A percentile compares a stretch with the other conserved stretches of the same genome.
phyloP scores from a whole-genome alignment of 108 stramenopile genomes.

The Nitzschia putrida region DNA sequence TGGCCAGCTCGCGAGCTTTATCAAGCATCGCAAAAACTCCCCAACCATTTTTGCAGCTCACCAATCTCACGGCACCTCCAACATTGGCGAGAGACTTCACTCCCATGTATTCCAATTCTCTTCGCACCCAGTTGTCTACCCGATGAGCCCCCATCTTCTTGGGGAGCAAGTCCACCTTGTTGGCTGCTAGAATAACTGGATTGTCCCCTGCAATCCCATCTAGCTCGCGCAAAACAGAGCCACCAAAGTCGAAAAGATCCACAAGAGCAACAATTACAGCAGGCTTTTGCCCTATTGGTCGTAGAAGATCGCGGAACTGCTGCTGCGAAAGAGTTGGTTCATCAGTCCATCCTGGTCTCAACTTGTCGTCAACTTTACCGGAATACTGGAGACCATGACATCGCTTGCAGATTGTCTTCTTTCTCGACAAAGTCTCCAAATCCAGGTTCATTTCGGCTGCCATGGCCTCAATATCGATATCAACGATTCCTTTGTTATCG shows the following conservation, averaged over 20 bases:
- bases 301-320: constrained; percentile 72
- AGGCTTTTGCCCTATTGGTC: constrained; percentile 66
- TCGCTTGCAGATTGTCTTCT: constrained; percentile 84
- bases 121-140: constrained; percentile 87
- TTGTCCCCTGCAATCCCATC: constrained; percentile 90
- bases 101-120: constrained; percentile 83
- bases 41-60: constrained; percentile 86
- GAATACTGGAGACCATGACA: constrained; percentile 84
- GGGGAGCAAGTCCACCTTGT: constrained; percentile 87
- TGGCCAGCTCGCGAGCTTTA: constrained; percentile 70
- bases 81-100: constrained; percentile 83
- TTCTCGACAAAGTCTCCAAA: constrained; percentile 58
- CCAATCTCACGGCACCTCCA: constrained; percentile 80
- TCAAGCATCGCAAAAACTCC: constrained; percentile 75
- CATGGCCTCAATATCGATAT: constrained; percentile 66
- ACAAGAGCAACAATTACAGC: constrained; percentile 84
- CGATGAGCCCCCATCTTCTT: constrained; percentile 77
- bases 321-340: constrained; percentile 83
- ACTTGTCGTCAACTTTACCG: constrained; percentile 70
- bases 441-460: constrained; percentile 75
- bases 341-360: constrained; percentile 87
- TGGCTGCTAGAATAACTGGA: constrained; percentile 87
- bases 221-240: constrained; percentile 82
- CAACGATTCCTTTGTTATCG: constrained; percentile 18
- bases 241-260: constrained; percentile 89